Base-by-base conservation (phyloP, 2,329 filamentous ascomycete genomes). In the Claviceps pazoutovae region DNA sequence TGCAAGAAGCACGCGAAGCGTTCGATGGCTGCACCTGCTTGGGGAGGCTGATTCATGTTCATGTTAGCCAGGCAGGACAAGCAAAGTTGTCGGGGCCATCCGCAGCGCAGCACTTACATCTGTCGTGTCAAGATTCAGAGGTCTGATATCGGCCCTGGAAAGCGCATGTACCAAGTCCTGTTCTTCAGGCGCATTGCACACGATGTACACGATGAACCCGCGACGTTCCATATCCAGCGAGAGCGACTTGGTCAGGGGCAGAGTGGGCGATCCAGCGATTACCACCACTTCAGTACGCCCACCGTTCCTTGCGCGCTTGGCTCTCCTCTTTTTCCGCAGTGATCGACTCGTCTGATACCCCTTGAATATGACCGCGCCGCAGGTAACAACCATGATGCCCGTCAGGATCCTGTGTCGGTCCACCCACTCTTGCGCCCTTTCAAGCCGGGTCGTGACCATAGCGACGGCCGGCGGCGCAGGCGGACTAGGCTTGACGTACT, bases 151-250 rank as follows among this genome's bases (percentile, higher is more conserved):
- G 6, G 82, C 75, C 55, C 88, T 77, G n/a, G 82, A 78, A 65
- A 95, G 79, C 54, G 80, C 78, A 54, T 87, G 80, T 14, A 97
- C 82, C 56, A 85, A 71, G 38, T 83, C 75, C 65, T 97, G 89
- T 58, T 97, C 91, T 60, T 95, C 87, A 54, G 82, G 71, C n/a
- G 82, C 88, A 56, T 82, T 84, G 61, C 89, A 91, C 1, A 95
- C 86, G 54, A 98, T 75, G 66, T 89, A 98, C 52, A 97, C 88
- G 55, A 97, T 86, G 66, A 94, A 97, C 4, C 93, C 93, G 57
- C 89, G 81, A 54, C 89, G 77, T 69, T 97, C 93, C 58, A 98
- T 74, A 63, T 98, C 93, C 47, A 90, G 70, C 2, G 88, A 82
- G 51, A 97, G 73, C 11, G 88, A 88, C 61, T 83, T 84, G 6